Base-by-base conservation (phyloP, 768 basidiomycete species). In the Leucosporidium yakuticum region DNA sequence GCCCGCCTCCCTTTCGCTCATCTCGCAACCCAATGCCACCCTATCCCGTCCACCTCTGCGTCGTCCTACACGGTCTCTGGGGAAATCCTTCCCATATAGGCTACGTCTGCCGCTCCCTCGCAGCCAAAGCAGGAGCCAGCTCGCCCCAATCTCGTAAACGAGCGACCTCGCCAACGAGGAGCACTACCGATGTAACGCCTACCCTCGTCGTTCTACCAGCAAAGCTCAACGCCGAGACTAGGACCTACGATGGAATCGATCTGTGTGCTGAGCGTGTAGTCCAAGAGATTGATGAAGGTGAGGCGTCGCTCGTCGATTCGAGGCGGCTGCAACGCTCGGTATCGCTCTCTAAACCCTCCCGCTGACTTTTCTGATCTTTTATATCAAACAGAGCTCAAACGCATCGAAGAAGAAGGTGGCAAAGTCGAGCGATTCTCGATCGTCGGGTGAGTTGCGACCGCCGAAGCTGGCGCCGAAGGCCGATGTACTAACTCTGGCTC, bases 361-460 rank as follows among this genome's bases (percentile, higher is more conserved):
- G n/a, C 39, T 44, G 39, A 44, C 14, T 15, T 44, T 2, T 15
- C 3, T 15, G 11, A 3, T 3, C 39, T 44, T 15, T 15, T 44
- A 47, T 20, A 21, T 27, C 25, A 20, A 44, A 44, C 31, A 21
- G 56, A 21, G 32, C 36, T 29, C 29, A n/a, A 14, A 29, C 20
- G 60, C 20, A 49, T 61, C 31, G 25, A 27, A n/a, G 32, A 77
- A 23, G 80, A 84, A 19, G 75, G 73, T 20, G 86, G 84, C 9
- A 82, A 81, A 21, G 88, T 93, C 8, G 83, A 27, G 7, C 21
- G 51, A 1, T 73, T 73, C 56, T 67, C 65, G 4, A 73, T 73
- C 25, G 71, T 73, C 36, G 71, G 71, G 56, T 71, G 50, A 57
- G 70, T 19, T 8, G 36, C 20, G 1, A 4, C 9, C 55, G 17